Base-by-base conservation (phyloP, 2,329 filamentous ascomycete genomes). In the Annulohypoxylon truncatum region DNA sequence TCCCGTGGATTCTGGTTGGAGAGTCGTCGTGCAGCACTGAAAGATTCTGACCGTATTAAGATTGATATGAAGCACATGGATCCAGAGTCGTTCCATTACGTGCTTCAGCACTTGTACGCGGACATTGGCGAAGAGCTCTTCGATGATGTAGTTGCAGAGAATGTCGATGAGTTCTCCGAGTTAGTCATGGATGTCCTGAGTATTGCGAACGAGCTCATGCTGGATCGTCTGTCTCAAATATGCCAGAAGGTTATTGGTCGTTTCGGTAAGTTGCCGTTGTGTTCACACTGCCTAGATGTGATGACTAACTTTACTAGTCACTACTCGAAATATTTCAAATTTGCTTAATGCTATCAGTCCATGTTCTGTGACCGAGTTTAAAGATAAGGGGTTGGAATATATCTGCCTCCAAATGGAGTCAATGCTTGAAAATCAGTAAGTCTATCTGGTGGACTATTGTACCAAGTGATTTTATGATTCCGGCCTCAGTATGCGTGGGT, bases 191-290 rank as follows among this genome's bases (percentile, higher is more conserved):
- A 97, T 72, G 92, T 98, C 46, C 90, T 98, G 86, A 89, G 89
- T 60, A 90, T 93, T 55, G 93, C 94, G 10, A 96, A 99, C 75
- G 95, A 99, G 78, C 82, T 99, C 61, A 97, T 99, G 94, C 85
- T 99, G 48, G 94, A 97, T 76, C 87, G 94, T 5, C 82, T 99
- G 4, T 93, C 93, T 4, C 92, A 97, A 76, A 89, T 96, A 26
- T 98, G 96, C 77, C 96, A 99, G 77, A 89, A 87, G 63, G 81
- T 94, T 20, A 87, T 98, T 64, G 94, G 94, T 33, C 88, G 87
- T 52, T 96, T 96, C 79, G 76, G 76, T 78, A 71, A 58, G 76
- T 69, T 44, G 9, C 26, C 35, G 29, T 40, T 7, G 2, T 35
- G 29, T 1, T 9, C 15, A 38, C 22, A 15, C 6, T 24, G 5